These are phyloP conservation scores for Hymenoscyphus repandus DNA, from an alignment of 2,329 filamentous ascomycete genomes.

Conservation along the genomic window DNA sequence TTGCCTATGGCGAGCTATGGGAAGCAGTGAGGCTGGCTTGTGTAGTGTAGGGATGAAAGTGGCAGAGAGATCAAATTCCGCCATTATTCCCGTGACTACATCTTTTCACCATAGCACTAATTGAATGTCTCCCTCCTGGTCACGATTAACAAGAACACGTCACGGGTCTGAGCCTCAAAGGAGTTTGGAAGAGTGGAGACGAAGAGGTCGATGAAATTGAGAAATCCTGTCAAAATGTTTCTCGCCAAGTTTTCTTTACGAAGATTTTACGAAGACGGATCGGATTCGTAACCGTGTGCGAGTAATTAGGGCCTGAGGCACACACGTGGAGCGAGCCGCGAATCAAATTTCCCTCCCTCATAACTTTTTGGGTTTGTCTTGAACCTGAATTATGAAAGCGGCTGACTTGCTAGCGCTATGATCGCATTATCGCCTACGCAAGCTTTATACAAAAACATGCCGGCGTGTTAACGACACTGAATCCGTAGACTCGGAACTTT, in stretches of 20 bases:
- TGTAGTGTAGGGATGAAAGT: constrained; percentile 75
- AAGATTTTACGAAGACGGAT: too few species aligned
- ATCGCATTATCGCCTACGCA: too few species aligned
- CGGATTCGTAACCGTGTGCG: not conserved
- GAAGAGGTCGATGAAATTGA: too few species aligned
- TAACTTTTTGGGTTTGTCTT: not conserved
- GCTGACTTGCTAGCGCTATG: too few species aligned
- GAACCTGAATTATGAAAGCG: too few species aligned
- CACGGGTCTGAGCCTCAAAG: constrained; percentile 2
- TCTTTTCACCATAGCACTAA: not conserved
- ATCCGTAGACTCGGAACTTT: too few species aligned
- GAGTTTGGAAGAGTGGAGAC: not conserved
- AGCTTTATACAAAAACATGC: too few species aligned
- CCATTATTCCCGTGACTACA: constrained; percentile 22
- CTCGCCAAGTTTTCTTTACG: too few species aligned
- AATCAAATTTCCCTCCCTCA: not conserved
- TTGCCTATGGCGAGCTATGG: constrained; percentile 78
- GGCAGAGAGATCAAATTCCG: constrained; percentile 50
- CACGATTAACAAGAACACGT: too few species aligned
- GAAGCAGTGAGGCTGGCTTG: constrained; percentile 76
- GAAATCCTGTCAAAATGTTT: too few species aligned
- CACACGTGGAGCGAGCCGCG: not conserved
- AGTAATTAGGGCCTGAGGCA: not conserved
- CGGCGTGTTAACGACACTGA: too few species aligned
- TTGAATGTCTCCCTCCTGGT: too few species aligned